Evolutionary conservation across 1,139 yeast species (phyloP).

Genomic region (Geotrichum restrictum): DNA sequence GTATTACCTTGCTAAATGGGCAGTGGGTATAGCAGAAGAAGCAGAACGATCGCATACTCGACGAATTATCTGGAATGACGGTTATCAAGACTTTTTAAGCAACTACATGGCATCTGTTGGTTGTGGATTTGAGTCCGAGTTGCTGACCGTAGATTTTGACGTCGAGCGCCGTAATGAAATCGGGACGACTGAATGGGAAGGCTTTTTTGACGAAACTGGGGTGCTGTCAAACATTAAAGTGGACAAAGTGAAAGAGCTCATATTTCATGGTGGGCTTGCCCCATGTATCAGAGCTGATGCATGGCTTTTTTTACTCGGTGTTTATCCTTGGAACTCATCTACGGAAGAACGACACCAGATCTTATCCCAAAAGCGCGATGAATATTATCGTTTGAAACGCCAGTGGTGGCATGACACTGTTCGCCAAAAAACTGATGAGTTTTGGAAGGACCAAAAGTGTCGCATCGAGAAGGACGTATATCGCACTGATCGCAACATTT

Average conservation of each 20-base stretch:
- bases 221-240: slow-evolving; percentile 58
- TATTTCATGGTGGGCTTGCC: slow-evolving; percentile 86
- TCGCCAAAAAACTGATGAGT: slow-evolving; percentile 56
- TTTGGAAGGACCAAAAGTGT: slow-evolving; percentile 82
- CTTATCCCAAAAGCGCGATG: slow-evolving; percentile 53
- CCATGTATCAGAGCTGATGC: slow-evolving; percentile 62
- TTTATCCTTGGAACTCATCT: slow-evolving; percentile 86
- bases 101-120: slow-evolving; percentile 29
- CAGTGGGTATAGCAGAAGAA: slow-evolving; percentile 88
- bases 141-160: slow-evolving; percentile 54
- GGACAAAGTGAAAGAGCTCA: slow-evolving; percentile 70
- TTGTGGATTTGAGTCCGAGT: slow-evolving; percentile 53
- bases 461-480: slow-evolving; percentile 92
- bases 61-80: slow-evolving; percentile 41
- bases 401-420: slow-evolving; percentile 65
- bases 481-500: slow-evolving; percentile 78
- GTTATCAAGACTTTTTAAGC: slow-evolving; percentile 54
- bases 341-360: slow-evolving; percentile 60
- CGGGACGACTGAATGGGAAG: slow-evolving; percentile 72
- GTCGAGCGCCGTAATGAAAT: slow-evolving; percentile 67
- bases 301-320: slow-evolving; percentile 80
- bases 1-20: slow-evolving; percentile 94
- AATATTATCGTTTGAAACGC: slow-evolving; percentile 63
- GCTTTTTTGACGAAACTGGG: slow-evolving; percentile 77
- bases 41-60: slow-evolving; percentile 67